These are phyloP conservation scores for Blastomyces parvus DNA, from an alignment of 2,329 filamentous ascomycete genomes.

Conservation along the genomic window DNA sequence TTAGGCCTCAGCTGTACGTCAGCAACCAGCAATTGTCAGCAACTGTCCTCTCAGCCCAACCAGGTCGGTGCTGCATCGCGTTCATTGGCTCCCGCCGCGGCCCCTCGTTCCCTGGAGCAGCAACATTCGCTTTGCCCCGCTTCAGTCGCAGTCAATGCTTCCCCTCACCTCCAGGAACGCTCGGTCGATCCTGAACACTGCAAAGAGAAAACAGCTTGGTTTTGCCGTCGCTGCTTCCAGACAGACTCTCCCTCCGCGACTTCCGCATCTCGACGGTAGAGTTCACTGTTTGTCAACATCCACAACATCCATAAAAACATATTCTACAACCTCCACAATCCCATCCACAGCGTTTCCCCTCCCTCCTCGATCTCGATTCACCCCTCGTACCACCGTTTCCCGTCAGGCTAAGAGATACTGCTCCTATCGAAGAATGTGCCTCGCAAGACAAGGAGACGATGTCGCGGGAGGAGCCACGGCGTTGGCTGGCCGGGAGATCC, in stretches of 20 bases:
- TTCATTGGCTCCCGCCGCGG: background rate
- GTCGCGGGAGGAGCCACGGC: constrained; percentile 48
- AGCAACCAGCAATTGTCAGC: background rate
- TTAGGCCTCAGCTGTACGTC: background rate
- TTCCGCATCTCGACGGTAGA: background rate
- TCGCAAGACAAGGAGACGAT: constrained; percentile 40
- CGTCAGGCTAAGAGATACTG: constrained; percentile 49
- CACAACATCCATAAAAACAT: constrained; percentile 13
- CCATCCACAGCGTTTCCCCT: background rate
- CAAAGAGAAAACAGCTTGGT: background rate
- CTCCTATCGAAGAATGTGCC: constrained; percentile 69
- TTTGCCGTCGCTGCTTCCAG: background rate
- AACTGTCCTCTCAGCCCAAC: background rate
- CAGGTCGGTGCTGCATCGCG: background rate
- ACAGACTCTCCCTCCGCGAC: constrained; percentile 11
- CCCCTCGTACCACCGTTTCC: constrained; percentile 18
- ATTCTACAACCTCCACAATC: background rate
- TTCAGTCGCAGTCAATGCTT: constrained; percentile 10
- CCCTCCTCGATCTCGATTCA: constrained; percentile 1
- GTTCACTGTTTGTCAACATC: constrained; percentile 10
- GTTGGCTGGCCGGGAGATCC: constrained; percentile 63
- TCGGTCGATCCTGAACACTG: constrained; percentile 5
- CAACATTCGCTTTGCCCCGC: constrained; percentile 8
- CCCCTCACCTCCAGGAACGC: constrained; percentile 14
- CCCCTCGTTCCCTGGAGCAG: constrained; percentile 5